Conservation (phyloP, 1,139 yeast genomes). For the Geotrichum europaeum region DNA sequence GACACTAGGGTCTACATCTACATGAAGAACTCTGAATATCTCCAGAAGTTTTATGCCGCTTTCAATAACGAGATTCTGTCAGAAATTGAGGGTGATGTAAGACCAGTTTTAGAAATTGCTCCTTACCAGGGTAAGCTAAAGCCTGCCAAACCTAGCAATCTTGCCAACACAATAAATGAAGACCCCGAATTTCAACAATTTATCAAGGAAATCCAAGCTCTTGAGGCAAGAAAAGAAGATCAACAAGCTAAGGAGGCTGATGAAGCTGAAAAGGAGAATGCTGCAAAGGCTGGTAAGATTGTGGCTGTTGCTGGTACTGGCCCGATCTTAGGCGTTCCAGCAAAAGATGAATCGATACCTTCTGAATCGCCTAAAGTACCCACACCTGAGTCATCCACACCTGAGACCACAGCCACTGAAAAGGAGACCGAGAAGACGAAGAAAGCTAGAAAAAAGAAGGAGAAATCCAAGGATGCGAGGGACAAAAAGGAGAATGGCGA, state of each 20-base stretch:
- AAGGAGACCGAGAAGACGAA: background rate
- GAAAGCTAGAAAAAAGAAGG: conserved; percentile 7
- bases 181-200: conserved; percentile 23
- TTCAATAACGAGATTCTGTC: conserved; percentile 17
- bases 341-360: conserved; percentile 15
- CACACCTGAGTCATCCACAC: background rate
- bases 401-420: background rate
- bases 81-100: conserved; percentile 11
- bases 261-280: conserved; percentile 10
- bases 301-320: conserved; percentile 18
- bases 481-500: conserved; percentile 2
- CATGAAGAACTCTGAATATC: conserved; percentile 16
- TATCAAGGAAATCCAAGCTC: conserved; percentile 11
- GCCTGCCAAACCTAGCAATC: conserved; percentile 18
- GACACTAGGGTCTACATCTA: conserved; percentile 23
- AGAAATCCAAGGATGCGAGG: conserved; percentile 9
- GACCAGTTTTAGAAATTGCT: conserved; percentile 25
- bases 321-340: conserved; percentile 14
- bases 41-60: conserved; percentile 20
- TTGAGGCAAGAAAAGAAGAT: background rate
- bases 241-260: conserved; percentile 1
- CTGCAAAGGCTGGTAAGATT: conserved; percentile 11
- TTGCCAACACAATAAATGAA: conserved; percentile 21
- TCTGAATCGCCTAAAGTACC: conserved; percentile 2
- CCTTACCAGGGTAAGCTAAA: conserved; percentile 23